Conservation (phyloP, 169 alveolate species). For the Miamiensis avidus region DNA sequence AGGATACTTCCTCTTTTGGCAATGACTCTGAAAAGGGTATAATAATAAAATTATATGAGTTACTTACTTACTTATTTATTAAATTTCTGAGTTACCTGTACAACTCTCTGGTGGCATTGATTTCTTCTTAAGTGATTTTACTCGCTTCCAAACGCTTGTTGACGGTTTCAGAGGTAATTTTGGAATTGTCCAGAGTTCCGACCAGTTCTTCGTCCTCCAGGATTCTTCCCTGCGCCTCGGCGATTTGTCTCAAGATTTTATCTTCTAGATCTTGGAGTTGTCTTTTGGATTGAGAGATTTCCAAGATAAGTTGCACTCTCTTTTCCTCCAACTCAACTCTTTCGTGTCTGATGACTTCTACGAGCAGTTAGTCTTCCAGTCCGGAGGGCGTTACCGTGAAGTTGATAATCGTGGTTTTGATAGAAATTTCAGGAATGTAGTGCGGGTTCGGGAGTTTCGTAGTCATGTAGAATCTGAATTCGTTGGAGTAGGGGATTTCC, state of each 20-base stretch:
- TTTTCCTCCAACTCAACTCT: slow-evolving; percentile 90
- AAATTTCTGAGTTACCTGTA: no score
- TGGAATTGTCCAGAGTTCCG: slow-evolving; percentile 79
- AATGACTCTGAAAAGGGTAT: no score
- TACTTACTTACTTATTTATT: no score
- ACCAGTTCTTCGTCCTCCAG: slow-evolving; percentile 88
- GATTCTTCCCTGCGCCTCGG: slow-evolving; percentile 85
- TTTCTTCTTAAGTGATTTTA: slow-evolving; percentile 82
- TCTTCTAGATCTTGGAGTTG: slow-evolving; percentile 88
- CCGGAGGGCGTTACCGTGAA: slow-evolving; percentile 94
- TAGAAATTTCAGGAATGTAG: slow-evolving; percentile 90
- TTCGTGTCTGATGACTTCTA: slow-evolving; percentile 92
- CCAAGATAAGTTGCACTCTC: slow-evolving; percentile 82
- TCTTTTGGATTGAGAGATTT: slow-evolving; percentile 86
- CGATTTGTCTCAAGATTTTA: slow-evolving; percentile 84
- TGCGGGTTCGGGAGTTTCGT: slow-evolving; percentile 91
- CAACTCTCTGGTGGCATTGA: slow-evolving; percentile 82
- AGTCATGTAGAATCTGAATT: slow-evolving; percentile 89
- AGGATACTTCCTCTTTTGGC: slow-evolving; percentile 83
- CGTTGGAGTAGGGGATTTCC: slow-evolving; percentile 84
- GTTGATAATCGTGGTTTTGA: slow-evolving; percentile 90
- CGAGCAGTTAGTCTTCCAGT: slow-evolving; percentile 93
- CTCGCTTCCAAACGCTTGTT: slow-evolving; percentile 89
- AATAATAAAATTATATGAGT: no score
- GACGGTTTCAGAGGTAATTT: slow-evolving; percentile 82